phyloP scores from a whole-genome alignment of 2,329 filamentous ascomycete species.

The Cladosporium phlei region DNA sequence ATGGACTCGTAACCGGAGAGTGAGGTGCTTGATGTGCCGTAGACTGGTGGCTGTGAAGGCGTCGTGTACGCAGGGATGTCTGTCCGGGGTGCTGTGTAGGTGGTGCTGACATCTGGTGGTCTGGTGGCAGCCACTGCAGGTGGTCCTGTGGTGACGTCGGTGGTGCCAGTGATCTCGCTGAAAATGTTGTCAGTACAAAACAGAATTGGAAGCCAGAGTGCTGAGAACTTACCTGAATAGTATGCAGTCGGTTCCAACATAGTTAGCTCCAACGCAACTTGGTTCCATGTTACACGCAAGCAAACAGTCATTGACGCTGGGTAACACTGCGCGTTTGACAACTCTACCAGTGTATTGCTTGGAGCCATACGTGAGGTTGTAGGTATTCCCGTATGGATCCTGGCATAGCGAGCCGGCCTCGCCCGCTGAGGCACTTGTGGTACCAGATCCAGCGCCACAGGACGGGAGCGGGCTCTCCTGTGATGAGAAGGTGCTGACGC shows the following conservation, averaged over 20 bases:
- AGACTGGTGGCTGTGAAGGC: constrained; percentile 6
- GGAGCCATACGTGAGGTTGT: constrained; percentile 19
- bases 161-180: constrained; percentile 22
- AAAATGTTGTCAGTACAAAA: neutral
- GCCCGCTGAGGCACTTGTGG: neutral
- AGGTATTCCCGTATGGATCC: constrained; percentile 21
- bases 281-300: constrained; percentile 19
- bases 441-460: constrained; percentile 5
- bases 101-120: constrained; percentile 17
- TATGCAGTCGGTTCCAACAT: constrained; percentile 23
- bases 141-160: constrained; percentile 16
- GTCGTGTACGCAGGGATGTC: constrained; percentile 10
- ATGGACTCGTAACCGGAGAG: neutral
- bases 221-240: constrained; percentile 14
- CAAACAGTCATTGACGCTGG: constrained; percentile 20
- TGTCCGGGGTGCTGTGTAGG: constrained; percentile 16
- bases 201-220: neutral
- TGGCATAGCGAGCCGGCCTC: constrained; percentile 13
- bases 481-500: constrained; percentile 8
- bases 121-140: constrained; percentile 16
- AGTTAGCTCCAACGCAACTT: constrained; percentile 24
- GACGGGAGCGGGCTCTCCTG: constrained; percentile 4
- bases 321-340: constrained; percentile 18
- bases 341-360: constrained; percentile 20
- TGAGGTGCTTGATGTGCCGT: constrained; percentile 9